Conservation (phyloP, 176 grass and related monocot species). For the Raddia distichophylla region DNA sequence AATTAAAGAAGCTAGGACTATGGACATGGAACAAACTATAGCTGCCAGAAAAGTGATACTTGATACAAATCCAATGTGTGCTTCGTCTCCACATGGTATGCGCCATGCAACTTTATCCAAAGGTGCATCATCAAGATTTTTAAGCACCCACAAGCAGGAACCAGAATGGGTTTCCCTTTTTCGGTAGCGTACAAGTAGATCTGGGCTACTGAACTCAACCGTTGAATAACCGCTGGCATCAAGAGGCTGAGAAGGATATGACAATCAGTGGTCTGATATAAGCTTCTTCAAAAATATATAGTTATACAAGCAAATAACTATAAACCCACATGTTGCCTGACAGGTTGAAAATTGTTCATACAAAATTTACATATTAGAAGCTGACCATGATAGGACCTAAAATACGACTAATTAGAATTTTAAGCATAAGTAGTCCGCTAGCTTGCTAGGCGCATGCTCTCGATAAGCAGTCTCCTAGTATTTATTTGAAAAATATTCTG, state of each 20-base stretch:
- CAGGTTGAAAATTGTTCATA: slow-evolving; percentile 16
- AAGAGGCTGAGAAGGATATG: slow-evolving; percentile 62
- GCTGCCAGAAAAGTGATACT: slow-evolving; percentile 70
- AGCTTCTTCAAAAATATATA: slow-evolving; percentile 12
- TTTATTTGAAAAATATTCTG: slow-evolving; percentile 17
- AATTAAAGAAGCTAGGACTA: slow-evolving; percentile 56
- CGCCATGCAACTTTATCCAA: slow-evolving; percentile 53
- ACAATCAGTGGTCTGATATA: slow-evolving; percentile 1
- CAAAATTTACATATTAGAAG: slow-evolving; percentile 5
- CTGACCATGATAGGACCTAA: not conserved
- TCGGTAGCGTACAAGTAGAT: slow-evolving; percentile 62
- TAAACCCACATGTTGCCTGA: not conserved
- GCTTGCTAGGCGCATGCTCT: not conserved
- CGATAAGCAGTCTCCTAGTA: not conserved
- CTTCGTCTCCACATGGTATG: slow-evolving; percentile 71
- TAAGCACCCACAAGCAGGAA: slow-evolving; percentile 49
- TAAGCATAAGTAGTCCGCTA: slow-evolving; percentile 17
- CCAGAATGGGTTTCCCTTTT: slow-evolving; percentile 41
- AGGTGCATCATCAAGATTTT: slow-evolving; percentile 21
- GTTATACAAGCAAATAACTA: not conserved
- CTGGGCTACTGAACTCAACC: slow-evolving; percentile 51
- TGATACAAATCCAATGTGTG: slow-evolving; percentile 64
- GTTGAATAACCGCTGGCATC: slow-evolving; percentile 54
- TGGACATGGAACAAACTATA: slow-evolving; percentile 65
- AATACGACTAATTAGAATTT: not conserved